phyloP scores from a whole-genome alignment of 2,329 filamentous ascomycete genomes.

The Colletotrichum scovillei region DNA sequence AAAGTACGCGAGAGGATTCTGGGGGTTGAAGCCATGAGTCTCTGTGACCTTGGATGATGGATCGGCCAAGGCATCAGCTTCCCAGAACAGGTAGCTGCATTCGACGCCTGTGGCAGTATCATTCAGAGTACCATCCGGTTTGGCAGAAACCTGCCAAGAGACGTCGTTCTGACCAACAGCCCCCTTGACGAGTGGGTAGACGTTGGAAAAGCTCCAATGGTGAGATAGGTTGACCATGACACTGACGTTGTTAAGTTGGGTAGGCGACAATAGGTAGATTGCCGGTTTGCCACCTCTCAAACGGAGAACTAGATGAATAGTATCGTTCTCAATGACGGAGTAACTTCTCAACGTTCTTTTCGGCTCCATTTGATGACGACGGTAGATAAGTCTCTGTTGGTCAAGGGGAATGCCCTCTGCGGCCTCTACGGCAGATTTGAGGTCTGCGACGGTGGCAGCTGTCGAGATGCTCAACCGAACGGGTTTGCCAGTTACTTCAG shows the following conservation, averaged over 20 bases:
- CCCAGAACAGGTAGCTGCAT: conserved; percentile 26
- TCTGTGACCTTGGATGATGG: neutral
- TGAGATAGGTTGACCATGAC: neutral
- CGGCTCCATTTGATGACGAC: no score
- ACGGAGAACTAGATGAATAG: no score
- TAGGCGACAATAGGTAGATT: neutral
- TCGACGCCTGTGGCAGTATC: neutral
- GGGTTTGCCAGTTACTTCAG: neutral
- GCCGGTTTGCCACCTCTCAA: neutral
- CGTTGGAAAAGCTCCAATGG: neutral
- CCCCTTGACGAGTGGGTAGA: neutral
- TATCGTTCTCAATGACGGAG: neutral
- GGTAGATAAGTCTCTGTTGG: no score
- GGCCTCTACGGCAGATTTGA: neutral
- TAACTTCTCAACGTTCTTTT: neutral
- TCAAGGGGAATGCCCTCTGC: no score
- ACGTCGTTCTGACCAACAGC: no score
- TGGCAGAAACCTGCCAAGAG: neutral
- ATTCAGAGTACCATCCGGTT: neutral
- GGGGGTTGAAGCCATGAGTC: neutral
- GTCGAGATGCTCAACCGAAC: neutral
- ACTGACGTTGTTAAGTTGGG: neutral
- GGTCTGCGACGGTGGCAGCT: neutral
- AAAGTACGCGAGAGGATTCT: neutral
- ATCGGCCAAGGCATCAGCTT: neutral